Percentiles rank a stretch among this genome's conserved stretches.
Conservation (phyloP, 2,329 filamentous ascomycete genomes). For the Ramularia collo-cygni region DNA sequence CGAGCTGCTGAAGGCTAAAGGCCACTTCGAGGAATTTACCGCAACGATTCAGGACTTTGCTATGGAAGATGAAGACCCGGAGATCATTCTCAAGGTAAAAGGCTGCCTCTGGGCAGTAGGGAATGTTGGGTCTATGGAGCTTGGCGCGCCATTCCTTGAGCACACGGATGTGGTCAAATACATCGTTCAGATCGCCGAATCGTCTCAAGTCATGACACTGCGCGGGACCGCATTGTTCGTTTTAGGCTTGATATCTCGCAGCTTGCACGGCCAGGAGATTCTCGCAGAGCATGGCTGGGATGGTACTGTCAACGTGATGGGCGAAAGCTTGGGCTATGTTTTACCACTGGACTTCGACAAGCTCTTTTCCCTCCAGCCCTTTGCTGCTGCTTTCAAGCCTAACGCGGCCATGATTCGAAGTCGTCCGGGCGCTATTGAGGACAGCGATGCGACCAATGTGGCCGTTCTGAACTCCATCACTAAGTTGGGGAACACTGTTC, state of each 20-base stretch:
- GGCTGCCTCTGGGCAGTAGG: constrained; percentile 96
- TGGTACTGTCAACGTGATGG: constrained; percentile 74
- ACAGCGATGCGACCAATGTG: constrained; percentile 54
- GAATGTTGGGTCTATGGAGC: constrained; percentile 96
- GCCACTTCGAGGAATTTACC: constrained; percentile 92
- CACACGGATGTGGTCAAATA: constrained; percentile 79
- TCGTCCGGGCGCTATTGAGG: constrained; percentile 14
- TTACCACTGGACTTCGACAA: constrained; percentile 72
- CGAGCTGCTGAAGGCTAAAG: constrained; percentile 80
- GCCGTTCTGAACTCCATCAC: constrained; percentile 78
- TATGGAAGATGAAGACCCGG: constrained; percentile 75
- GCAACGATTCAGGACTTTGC: constrained; percentile 84
- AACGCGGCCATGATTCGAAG: constrained; percentile 12
- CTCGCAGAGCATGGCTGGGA: constrained; percentile 89
- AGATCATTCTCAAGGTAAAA: constrained; percentile 88
- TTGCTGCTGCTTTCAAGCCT: constrained; percentile 5
- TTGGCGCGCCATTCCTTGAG: constrained; percentile 90
- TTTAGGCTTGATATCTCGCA: constrained; percentile 83
- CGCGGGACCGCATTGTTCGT: constrained; percentile 96
- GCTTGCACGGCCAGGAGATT: constrained; percentile 86
- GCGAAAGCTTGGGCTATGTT: constrained; percentile 79
- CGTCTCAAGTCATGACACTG: constrained; percentile 82
- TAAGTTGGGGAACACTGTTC: constrained; percentile 86
- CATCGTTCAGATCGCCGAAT: constrained; percentile 82
- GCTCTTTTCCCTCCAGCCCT: constrained; percentile 59